These are phyloP conservation scores for Effrenium voratum DNA, from an alignment of 73 alveolate genomes.

Conservation along the genomic window DNA sequence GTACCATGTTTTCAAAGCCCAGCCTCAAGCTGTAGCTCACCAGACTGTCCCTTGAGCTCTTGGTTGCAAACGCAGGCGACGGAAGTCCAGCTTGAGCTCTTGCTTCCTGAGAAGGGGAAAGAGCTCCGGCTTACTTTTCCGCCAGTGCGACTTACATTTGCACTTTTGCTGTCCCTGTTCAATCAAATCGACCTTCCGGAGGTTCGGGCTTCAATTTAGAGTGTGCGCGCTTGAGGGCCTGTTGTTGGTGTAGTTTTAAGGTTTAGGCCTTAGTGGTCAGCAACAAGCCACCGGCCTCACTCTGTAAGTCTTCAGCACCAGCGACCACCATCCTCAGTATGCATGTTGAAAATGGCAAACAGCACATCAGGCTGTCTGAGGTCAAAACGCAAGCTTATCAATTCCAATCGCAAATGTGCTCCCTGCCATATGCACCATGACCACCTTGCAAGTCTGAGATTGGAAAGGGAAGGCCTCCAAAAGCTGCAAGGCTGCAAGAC, in stretches of 20 bases:
- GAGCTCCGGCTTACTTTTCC: too few relatives aligned
- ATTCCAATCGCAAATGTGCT: not conserved
- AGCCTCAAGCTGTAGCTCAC: not conserved
- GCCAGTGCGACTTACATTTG: too few relatives aligned
- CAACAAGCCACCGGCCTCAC: conserved; percentile 3
- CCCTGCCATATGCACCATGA: conserved; percentile 8
- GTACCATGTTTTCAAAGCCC: conserved; percentile 56
- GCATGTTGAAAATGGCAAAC: not conserved
- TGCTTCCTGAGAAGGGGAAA: too few relatives aligned
- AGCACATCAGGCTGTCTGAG: not conserved
- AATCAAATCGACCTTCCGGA: too few relatives aligned
- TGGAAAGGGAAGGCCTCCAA: too few relatives aligned
- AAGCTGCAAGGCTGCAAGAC: too few relatives aligned
- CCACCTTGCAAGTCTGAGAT: conserved; percentile 12
- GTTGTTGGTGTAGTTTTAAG: too few relatives aligned
- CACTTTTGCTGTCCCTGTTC: too few relatives aligned
- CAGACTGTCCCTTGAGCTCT: not conserved
- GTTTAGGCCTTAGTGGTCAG: not conserved
- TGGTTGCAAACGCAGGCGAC: conserved; percentile 22
- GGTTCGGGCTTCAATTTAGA: too few relatives aligned
- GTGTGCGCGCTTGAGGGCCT: too few relatives aligned
- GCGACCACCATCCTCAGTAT: conserved; percentile 77
- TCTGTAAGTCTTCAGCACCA: conserved; percentile 34
- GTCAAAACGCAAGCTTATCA: not conserved
- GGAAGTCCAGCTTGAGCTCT: conserved; percentile 36